Evolutionary conservation across 352 stramenopile species (phyloP).

Genomic region (Lagenidium giganteum): DNA sequence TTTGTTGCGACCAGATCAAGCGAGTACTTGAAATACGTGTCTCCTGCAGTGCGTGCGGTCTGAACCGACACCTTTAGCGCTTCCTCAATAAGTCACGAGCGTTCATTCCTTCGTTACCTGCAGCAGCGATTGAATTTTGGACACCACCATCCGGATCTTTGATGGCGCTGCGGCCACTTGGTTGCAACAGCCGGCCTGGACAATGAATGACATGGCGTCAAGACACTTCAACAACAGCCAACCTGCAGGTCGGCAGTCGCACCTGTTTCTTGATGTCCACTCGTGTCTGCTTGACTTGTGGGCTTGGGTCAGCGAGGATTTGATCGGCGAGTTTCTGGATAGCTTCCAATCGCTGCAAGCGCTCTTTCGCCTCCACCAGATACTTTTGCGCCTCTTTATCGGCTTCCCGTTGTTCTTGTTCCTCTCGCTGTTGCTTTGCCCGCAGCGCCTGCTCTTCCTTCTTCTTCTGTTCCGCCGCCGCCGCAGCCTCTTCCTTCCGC

Average conservation of each 20-base stretch:
- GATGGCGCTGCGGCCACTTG: constrained; percentile 72
- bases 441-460: too few species aligned
- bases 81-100: too few species aligned
- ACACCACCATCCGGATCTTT: constrained; percentile 52
- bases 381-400: constrained; percentile 33
- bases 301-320: constrained; percentile 46
- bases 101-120: constrained; percentile 20
- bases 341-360: constrained; percentile 40
- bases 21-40: constrained; percentile 66
- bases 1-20: constrained; percentile 68
- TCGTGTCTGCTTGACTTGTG: constrained; percentile 53
- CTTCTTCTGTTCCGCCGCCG: constrained; percentile 16
- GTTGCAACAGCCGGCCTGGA: constrained; percentile 68
- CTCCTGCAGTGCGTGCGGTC: constrained; percentile 43
- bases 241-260: neutral
- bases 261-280: constrained; percentile 70
- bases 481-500: constrained; percentile 13
- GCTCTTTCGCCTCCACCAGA: constrained; percentile 32
- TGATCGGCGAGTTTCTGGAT: constrained; percentile 37
- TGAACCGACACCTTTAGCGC: too few species aligned
- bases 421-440: too few species aligned
- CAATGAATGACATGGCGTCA: constrained; percentile 1
- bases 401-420: constrained; percentile 25
- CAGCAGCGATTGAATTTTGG: constrained; percentile 62
- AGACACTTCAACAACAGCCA: neutral